Percentiles rank a stretch among this genome's conserved stretches.
These are phyloP conservation scores for Aspergillus bombycis DNA, from an alignment of 2,329 filamentous ascomycete genomes.

Conservation along the genomic window DNA sequence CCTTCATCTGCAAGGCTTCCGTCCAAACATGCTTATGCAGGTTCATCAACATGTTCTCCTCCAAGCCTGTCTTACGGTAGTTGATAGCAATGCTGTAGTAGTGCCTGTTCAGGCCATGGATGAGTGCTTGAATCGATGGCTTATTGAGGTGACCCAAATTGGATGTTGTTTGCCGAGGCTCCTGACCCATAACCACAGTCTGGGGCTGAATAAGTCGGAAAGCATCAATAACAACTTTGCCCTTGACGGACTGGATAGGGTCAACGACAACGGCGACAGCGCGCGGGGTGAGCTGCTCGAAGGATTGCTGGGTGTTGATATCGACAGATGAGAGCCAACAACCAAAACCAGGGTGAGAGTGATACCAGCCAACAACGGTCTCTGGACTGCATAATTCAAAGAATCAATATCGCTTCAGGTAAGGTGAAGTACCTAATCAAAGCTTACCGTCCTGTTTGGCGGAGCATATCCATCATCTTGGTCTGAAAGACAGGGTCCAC, in stretches of 20 bases:
- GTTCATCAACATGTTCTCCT: slow-evolving; percentile 99
- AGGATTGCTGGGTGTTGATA: slow-evolving; percentile 99
- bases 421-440: not conserved
- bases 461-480: slow-evolving; percentile 99
- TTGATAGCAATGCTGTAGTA: slow-evolving; percentile 99
- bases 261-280: slow-evolving; percentile 98
- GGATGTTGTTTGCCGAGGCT: slow-evolving; percentile 95
- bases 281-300: slow-evolving; percentile 95
- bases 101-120: slow-evolving; percentile 95
- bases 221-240: slow-evolving; percentile 98
- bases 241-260: slow-evolving; percentile 98
- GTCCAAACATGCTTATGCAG: slow-evolving; percentile 99
- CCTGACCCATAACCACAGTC: slow-evolving; percentile 95
- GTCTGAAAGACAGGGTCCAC: slow-evolving; percentile 99
- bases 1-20: slow-evolving; percentile 93
- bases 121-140: slow-evolving; percentile 98
- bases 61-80: slow-evolving; percentile 94
- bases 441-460: slow-evolving; percentile 87
- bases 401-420: slow-evolving; percentile 15
- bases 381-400: slow-evolving; percentile 67
- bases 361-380: slow-evolving; percentile 98
- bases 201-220: slow-evolving; percentile 99
- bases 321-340: slow-evolving; percentile 99
- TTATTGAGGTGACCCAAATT: slow-evolving; percentile 99
- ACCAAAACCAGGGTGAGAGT: slow-evolving; percentile 97